A percentile compares a stretch with the other conserved stretches of the same genome.
Evolutionary conservation across 2,329 filamentous ascomycete genomes (phyloP).

Genomic region (Rhexocercosporidium sp.): DNA sequence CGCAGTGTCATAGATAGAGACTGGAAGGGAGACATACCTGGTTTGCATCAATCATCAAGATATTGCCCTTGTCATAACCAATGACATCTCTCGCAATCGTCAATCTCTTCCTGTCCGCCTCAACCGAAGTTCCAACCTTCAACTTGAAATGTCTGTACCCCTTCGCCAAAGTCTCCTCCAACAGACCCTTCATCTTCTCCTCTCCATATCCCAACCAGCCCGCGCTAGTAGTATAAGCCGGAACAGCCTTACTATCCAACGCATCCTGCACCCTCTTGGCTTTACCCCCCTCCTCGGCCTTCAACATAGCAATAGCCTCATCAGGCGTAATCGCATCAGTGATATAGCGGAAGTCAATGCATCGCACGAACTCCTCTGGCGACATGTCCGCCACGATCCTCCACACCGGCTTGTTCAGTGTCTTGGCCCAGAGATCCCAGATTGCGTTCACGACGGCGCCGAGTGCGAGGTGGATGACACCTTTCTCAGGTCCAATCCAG

Average conservation of each 20-base stretch:
- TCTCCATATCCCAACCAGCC: slow-evolving; percentile 92
- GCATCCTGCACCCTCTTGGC: slow-evolving; percentile 74
- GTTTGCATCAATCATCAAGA: slow-evolving; percentile 93
- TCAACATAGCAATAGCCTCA: slow-evolving; percentile 77
- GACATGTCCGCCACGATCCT: slow-evolving; percentile 88
- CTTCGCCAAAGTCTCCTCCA: slow-evolving; percentile 74
- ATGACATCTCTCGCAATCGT: slow-evolving; percentile 79
- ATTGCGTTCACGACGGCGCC: slow-evolving; percentile 89
- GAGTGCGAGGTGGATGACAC: slow-evolving; percentile 89
- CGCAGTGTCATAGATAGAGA: too few species aligned
- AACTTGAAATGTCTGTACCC: slow-evolving; percentile 90
- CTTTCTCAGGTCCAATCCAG: slow-evolving; percentile 95
- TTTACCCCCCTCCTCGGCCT: slow-evolving; percentile 70
- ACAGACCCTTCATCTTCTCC: slow-evolving; percentile 79
- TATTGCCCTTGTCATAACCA: slow-evolving; percentile 73
- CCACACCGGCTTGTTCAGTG: slow-evolving; percentile 87
- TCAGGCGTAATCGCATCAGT: slow-evolving; percentile 89
- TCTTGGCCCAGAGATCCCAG: slow-evolving; percentile 96
- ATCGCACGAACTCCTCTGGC: slow-evolving; percentile 82
- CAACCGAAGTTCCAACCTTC: slow-evolving; percentile 80
- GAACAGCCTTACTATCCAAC: slow-evolving; percentile 74
- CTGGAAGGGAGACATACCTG: slow-evolving; percentile 58
- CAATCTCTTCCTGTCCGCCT: slow-evolving; percentile 73
- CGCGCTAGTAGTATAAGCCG: slow-evolving; percentile 88
- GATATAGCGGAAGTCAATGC: slow-evolving; percentile 95